phyloP scores from a whole-genome alignment of 306 rosid species.

The Gastrolobium bilobum region DNA sequence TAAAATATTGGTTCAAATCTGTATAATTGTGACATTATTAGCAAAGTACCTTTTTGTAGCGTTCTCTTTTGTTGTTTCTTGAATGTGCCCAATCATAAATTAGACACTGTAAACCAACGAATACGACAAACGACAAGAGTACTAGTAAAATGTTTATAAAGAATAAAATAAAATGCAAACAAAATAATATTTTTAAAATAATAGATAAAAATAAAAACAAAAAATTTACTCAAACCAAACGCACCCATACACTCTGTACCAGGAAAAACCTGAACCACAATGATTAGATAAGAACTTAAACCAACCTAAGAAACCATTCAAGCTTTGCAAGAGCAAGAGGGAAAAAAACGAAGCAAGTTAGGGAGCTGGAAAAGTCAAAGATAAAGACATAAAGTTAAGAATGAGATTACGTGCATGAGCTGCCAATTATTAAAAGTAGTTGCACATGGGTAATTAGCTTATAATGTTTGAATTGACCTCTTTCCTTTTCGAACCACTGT shows the following conservation, averaged over 20 bases:
- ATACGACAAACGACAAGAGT: background rate
- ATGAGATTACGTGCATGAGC: constrained; percentile 54
- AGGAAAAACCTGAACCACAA: constrained; percentile 35
- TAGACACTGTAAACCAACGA: background rate
- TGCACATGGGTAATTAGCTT: constrained; percentile 23
- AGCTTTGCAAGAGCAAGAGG: constrained; percentile 28
- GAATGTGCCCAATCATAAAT: background rate
- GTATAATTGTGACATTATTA: background rate
- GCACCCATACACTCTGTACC: no score
- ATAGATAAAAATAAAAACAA: no score
- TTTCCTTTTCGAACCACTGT: background rate
- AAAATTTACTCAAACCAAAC: no score
- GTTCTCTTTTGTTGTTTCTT: constrained; percentile 1
- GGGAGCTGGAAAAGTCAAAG: constrained; percentile 42
- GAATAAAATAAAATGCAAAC: no score
- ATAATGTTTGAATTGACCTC: constrained; percentile 25
- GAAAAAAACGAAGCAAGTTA: background rate
- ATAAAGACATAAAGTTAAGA: constrained; percentile 27
- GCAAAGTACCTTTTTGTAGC: background rate
- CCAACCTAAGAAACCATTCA: background rate
- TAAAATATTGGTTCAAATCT: background rate
- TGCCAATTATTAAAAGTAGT: constrained; percentile 52
- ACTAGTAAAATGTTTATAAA: background rate
- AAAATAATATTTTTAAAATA: no score
- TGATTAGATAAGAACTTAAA: constrained; percentile 40